Conservation (phyloP, 805 yeast species). For the Saccharomycopsis sp. region DNA sequence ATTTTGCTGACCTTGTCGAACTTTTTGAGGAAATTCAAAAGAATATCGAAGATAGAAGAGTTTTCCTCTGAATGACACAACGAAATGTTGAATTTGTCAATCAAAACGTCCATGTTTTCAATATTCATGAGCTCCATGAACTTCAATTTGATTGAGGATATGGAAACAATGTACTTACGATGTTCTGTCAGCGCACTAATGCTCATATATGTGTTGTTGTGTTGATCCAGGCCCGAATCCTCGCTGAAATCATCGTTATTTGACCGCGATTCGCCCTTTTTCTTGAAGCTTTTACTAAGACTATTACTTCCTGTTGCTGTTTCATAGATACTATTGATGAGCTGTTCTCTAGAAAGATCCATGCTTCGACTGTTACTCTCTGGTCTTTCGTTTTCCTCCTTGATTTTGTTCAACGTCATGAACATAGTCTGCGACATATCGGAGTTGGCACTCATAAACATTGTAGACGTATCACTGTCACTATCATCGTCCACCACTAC, state of each 20-base stretch:
- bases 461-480: conserved; percentile 5
- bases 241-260: not conserved
- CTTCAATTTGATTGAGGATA: conserved; percentile 2
- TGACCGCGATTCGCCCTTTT: no score
- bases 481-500: conserved; percentile 2
- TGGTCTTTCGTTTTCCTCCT: conserved; percentile 1
- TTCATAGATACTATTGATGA: conserved; percentile 17
- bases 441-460: conserved; percentile 21
- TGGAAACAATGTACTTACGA: conserved; percentile 6
- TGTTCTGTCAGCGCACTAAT: not conserved
- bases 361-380: not conserved
- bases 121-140: conserved; percentile 24
- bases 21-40: conserved; percentile 9
- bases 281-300: not conserved
- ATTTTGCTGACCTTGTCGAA: conserved; percentile 9
- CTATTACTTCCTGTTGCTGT: conserved; percentile 13
- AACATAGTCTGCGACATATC: conserved; percentile 17
- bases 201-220: not conserved
- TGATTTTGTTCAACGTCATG: conserved; percentile 18
- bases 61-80: conserved; percentile 30
- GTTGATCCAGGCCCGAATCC: not conserved
- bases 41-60: conserved; percentile 8
- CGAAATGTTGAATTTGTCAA: conserved; percentile 38
- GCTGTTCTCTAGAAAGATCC: conserved; percentile 5
- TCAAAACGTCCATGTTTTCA: conserved; percentile 33